These are phyloP conservation scores for Yamadazyma pseudoaaseri DNA, from an alignment of 1,139 yeast species.

Conservation along the genomic window DNA sequence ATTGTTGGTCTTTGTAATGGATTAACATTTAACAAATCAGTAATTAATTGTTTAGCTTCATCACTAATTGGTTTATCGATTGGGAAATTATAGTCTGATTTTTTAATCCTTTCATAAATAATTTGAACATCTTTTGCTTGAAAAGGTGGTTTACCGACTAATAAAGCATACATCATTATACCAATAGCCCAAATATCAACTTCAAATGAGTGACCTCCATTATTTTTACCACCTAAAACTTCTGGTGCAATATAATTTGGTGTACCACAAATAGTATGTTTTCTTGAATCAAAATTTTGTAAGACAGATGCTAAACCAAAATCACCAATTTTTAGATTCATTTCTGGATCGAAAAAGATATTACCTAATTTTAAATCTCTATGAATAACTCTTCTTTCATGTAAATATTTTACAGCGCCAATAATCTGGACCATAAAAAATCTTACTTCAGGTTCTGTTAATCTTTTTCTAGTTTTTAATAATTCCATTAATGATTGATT, in stretches of 20 bases:
- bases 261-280: constrained; percentile 94
- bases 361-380: constrained; percentile 94
- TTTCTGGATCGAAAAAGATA: constrained; percentile 86
- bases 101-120: constrained; percentile 88
- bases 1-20: constrained; percentile 83
- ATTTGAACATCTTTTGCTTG: constrained; percentile 94
- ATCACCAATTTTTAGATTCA: constrained; percentile 94
- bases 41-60: constrained; percentile 72
- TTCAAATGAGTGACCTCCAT: constrained; percentile 83
- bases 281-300: constrained; percentile 65
- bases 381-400: constrained; percentile 89
- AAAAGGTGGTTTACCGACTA: constrained; percentile 94
- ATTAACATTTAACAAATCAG: constrained; percentile 69
- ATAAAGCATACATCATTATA: constrained; percentile 87
- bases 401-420: constrained; percentile 93
- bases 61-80: constrained; percentile 64
- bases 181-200: constrained; percentile 98
- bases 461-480: constrained; percentile 74
- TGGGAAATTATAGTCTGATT: constrained; percentile 81
- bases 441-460: constrained; percentile 91
- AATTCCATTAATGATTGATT: constrained; percentile 92
- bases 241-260: constrained; percentile 99
- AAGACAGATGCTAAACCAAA: constrained; percentile 93
- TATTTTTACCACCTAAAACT: constrained; percentile 81
- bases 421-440: constrained; percentile 87